These are phyloP conservation scores for Xylaria sp. DNA, from an alignment of 2,329 filamentous ascomycete genomes.

Conservation along the genomic window DNA sequence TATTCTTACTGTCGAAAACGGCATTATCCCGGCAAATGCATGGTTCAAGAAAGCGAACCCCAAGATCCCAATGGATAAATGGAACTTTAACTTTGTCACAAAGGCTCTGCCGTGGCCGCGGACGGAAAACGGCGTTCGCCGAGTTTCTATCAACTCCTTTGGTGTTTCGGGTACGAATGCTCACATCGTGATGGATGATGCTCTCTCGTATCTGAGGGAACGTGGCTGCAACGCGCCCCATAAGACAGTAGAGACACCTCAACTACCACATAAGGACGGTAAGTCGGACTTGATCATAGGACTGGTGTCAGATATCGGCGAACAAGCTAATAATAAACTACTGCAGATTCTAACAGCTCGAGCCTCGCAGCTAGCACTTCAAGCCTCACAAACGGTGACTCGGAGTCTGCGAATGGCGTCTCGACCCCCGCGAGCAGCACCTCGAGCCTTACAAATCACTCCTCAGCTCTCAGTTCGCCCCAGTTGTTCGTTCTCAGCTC, in stretches of 20 bases:
- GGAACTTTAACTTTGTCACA: slow-evolving; percentile 21
- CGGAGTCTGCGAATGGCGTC: not conserved
- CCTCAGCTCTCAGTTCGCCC: not conserved
- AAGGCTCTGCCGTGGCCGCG: slow-evolving; percentile 25
- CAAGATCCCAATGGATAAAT: slow-evolving; percentile 20
- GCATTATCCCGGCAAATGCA: slow-evolving; percentile 24
- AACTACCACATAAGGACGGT: not conserved
- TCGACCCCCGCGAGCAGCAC: not conserved
- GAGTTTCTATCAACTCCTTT: slow-evolving; percentile 34
- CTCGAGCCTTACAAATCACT: not conserved
- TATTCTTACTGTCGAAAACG: slow-evolving; percentile 17
- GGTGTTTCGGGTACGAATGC: slow-evolving; percentile 31
- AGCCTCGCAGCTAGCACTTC: not conserved
- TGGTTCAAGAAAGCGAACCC: slow-evolving; percentile 22
- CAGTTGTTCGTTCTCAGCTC: slow-evolving; percentile 30
- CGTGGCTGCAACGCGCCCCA: slow-evolving; percentile 21
- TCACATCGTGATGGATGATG: slow-evolving; percentile 30
- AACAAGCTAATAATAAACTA: not conserved
- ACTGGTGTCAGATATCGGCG: not conserved
- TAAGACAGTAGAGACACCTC: slow-evolving; percentile 11
- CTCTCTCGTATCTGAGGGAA: slow-evolving; percentile 20
- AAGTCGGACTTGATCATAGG: slow-evolving; percentile 11
- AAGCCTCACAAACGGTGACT: slow-evolving; percentile 2
- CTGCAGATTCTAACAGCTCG: not conserved
- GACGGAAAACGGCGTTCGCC: slow-evolving; percentile 17